phyloP scores from a whole-genome alignment of 768 basidiomycete genomes.

The Lactarius psammicola region DNA sequence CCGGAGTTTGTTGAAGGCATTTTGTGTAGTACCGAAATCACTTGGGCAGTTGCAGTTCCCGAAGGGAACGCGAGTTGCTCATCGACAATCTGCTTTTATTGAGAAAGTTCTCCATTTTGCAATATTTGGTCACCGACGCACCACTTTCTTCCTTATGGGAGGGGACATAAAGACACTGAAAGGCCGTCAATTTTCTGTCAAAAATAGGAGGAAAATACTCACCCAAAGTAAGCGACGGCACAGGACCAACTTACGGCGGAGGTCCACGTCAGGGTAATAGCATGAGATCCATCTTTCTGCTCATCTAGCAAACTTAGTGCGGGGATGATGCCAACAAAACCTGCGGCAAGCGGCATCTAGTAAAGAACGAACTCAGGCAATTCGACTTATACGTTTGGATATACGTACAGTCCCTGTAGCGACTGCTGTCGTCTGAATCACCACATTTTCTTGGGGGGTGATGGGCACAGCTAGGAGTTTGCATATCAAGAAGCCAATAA shows the following conservation, averaged over 20 bases:
- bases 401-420: constrained; percentile 71
- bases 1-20: constrained; percentile 60
- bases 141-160: constrained; percentile 92
- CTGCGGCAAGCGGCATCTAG: constrained; percentile 80
- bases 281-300: constrained; percentile 70
- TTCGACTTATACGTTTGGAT: not conserved
- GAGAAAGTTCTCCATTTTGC: not conserved
- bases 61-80: constrained; percentile 94
- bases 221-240: constrained; percentile 94
- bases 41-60: constrained; percentile 93
- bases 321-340: constrained; percentile 91
- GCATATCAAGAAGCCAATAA: constrained; percentile 88
- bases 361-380: not conserved
- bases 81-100: constrained; percentile 68
- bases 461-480: constrained; percentile 68
- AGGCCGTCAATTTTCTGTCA: constrained; percentile 10
- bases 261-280: constrained; percentile 72
- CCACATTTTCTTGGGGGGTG: constrained; percentile 90
- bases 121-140: constrained; percentile 39
- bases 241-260: constrained; percentile 83
- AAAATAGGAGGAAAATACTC: constrained; percentile 5
- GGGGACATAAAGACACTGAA: constrained; percentile 91
- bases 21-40: constrained; percentile 86
- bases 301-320: constrained; percentile 78
- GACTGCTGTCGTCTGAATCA: constrained; percentile 93